A percentile compares a stretch with the other conserved stretches of the same genome.
phyloP scores from a whole-genome alignment of 2,329 filamentous ascomycete species.

The Pseudocercospora musae region DNA sequence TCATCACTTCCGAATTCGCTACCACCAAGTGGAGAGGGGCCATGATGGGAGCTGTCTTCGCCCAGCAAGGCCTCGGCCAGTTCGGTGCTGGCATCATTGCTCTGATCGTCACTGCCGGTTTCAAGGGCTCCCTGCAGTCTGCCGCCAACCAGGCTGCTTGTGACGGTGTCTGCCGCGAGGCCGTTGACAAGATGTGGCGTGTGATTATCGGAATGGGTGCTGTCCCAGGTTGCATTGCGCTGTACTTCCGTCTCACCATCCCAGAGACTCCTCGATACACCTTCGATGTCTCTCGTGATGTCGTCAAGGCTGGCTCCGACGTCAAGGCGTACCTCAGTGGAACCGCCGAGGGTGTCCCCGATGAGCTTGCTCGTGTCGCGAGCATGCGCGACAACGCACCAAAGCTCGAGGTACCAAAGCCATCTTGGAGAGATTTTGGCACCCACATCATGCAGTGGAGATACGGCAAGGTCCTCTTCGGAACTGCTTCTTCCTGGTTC shows the following conservation, averaged over 20 bases:
- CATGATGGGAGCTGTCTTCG: slow-evolving; percentile 84
- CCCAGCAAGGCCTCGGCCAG: slow-evolving; percentile 83
- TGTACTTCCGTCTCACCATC: slow-evolving; percentile 84
- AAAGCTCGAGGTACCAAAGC: slow-evolving; percentile 63
- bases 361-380: slow-evolving; percentile 63
- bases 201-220: slow-evolving; percentile 77
- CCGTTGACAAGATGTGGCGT: slow-evolving; percentile 87
- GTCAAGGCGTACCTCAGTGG: slow-evolving; percentile 71
- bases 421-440: slow-evolving; percentile 69
- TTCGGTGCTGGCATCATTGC: slow-evolving; percentile 72
- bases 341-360: slow-evolving; percentile 59
- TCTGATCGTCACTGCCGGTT: slow-evolving; percentile 55
- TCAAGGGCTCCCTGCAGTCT: slow-evolving; percentile 36
- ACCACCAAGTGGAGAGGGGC: slow-evolving; percentile 81
- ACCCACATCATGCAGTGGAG: slow-evolving; percentile 67
- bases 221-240: slow-evolving; percentile 73
- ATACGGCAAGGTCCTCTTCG: slow-evolving; percentile 68
- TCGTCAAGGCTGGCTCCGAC: slow-evolving; percentile 70
- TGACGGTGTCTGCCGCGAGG: slow-evolving; percentile 60
- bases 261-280: slow-evolving; percentile 87
- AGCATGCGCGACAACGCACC: slow-evolving; percentile 54
- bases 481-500: slow-evolving; percentile 85
- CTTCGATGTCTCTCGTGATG: slow-evolving; percentile 73
- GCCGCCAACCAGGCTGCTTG: slow-evolving; percentile 53
- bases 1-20: slow-evolving; percentile 84